Conservation (phyloP, 257 asterid species). For the Rauvolfia tetraphylla region DNA sequence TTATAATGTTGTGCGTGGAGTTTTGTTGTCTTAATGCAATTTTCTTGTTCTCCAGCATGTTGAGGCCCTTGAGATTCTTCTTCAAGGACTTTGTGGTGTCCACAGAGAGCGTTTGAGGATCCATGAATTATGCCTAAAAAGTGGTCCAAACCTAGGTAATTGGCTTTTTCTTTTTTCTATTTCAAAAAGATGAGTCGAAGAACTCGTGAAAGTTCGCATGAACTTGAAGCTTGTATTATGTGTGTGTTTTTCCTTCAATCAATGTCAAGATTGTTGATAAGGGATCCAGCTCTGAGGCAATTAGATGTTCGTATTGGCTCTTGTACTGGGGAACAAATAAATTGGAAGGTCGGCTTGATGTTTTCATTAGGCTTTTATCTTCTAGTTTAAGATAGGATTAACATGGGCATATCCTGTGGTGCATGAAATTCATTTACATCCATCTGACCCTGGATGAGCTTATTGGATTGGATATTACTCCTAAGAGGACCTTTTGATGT, state of each 20-base stretch:
- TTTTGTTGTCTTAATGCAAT: slow-evolving; percentile 12
- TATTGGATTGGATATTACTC: not conserved
- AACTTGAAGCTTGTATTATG: not conserved
- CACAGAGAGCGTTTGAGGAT: slow-evolving; percentile 70
- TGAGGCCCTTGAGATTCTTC: slow-evolving; percentile 93
- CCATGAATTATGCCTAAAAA: slow-evolving; percentile 86
- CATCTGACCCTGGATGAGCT: not conserved
- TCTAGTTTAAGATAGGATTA: not conserved
- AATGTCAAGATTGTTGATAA: not conserved
- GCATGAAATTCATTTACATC: not conserved
- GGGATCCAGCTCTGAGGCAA: not conserved
- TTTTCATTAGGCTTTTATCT: not conserved
- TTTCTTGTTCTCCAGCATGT: slow-evolving; percentile 59
- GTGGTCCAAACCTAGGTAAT: slow-evolving; percentile 75
- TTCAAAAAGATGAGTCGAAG: not conserved
- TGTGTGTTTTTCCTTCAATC: not conserved
- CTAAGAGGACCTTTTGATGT: not conserved
- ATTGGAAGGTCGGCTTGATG: not conserved
- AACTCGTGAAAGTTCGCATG: not conserved
- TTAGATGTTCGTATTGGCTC: not conserved
- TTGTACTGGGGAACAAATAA: too few species aligned
- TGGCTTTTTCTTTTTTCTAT: not conserved
- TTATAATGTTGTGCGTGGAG: not conserved
- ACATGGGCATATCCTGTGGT: not conserved
- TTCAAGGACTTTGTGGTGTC: slow-evolving; percentile 90